These are phyloP conservation scores for Vitis hybrid DNA, from an alignment of 177 flowering plant species.

Conservation along the genomic window DNA sequence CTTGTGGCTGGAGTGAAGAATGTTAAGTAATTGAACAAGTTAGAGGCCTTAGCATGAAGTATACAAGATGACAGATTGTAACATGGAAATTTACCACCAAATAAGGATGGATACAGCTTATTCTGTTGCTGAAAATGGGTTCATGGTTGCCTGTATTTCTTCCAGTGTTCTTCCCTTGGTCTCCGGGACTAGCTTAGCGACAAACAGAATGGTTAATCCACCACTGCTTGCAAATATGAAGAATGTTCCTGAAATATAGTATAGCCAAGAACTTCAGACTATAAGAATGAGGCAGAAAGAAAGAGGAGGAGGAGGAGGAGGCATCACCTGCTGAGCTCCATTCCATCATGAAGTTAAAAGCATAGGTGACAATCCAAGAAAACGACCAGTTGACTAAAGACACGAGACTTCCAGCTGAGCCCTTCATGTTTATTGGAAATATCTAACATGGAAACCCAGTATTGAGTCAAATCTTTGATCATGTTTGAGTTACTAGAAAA, in stretches of 20 bases:
- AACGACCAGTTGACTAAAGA: not conserved
- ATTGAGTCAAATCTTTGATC: too few relatives aligned
- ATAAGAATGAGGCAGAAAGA: not conserved
- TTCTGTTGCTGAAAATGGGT: conserved; percentile 17
- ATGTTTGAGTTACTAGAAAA: too few relatives aligned
- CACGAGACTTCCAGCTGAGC: conserved; percentile 9
- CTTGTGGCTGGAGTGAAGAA: too few relatives aligned
- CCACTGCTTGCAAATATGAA: conserved; percentile 30
- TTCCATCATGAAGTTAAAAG: conserved; percentile 8
- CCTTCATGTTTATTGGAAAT: conserved; percentile 12
- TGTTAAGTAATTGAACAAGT: too few relatives aligned
- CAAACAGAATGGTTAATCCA: conserved; percentile 35
- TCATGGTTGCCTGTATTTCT: conserved; percentile 43
- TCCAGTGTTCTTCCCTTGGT: conserved; percentile 46
- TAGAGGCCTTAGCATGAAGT: not conserved
- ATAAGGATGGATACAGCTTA: too few relatives aligned
- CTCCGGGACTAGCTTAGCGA: conserved; percentile 45
- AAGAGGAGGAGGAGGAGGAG: not conserved
- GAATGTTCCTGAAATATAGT: conserved; percentile 30
- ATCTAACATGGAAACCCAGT: not conserved
- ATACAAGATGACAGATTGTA: not conserved
- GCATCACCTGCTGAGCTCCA: conserved; percentile 7
- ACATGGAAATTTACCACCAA: not conserved
- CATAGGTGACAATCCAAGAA: not conserved
- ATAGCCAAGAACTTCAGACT: not conserved